Evolutionary conservation across 1,284 basidiomycete genomes (phyloP).

Genomic region (Leccinum insigne): DNA sequence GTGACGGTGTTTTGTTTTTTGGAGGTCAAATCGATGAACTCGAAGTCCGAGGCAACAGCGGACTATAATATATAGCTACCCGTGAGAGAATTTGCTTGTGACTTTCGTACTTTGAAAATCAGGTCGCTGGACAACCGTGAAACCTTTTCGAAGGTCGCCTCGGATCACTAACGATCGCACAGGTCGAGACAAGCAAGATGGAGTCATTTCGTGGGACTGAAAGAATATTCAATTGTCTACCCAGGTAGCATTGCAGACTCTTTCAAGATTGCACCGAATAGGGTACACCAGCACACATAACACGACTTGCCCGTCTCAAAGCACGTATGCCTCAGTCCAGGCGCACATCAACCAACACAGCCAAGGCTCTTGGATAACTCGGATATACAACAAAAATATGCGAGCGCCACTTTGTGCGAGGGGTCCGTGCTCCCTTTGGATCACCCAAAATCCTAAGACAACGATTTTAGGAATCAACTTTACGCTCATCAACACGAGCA

Average conservation of each 20-base stretch:
- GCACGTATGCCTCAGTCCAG: too few relatives aligned
- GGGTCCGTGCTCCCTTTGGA: conserved; percentile 21
- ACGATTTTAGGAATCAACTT: neutral
- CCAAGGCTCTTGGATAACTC: neutral
- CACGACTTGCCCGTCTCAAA: too few relatives aligned
- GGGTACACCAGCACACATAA: neutral
- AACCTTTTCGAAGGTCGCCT: neutral
- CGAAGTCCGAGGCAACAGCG: neutral
- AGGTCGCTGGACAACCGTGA: too few relatives aligned
- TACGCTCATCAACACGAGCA: neutral
- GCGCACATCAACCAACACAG: neutral
- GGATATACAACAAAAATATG: neutral
- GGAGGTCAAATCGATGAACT: neutral
- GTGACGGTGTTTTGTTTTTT: neutral
- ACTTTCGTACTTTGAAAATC: too few relatives aligned
- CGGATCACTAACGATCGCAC: neutral
- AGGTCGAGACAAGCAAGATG: neutral
- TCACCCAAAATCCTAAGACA: conserved; percentile 19
- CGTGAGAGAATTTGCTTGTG: neutral
- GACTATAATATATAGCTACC: neutral
- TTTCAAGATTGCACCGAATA: neutral
- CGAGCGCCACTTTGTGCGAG: conserved; percentile 1
- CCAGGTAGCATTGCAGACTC: neutral
- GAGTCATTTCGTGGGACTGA: neutral
- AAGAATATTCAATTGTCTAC: neutral